Conservation (phyloP, 192 early-diverging fungal genomes). For the Podila epigama region DNA sequence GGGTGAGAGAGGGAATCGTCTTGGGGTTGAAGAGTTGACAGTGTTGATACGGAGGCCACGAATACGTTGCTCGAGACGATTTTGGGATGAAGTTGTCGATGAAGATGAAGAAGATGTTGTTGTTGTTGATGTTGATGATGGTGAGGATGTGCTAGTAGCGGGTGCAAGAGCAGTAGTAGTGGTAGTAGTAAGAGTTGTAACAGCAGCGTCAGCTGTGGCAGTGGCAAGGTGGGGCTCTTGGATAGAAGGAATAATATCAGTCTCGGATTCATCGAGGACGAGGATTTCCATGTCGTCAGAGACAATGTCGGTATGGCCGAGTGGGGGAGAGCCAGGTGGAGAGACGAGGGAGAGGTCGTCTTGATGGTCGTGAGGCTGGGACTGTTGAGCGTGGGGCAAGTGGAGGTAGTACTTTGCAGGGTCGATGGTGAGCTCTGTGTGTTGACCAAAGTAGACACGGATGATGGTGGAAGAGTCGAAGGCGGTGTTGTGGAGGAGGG, state of each 20-base stretch:
- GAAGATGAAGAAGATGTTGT: neutral
- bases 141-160: no score
- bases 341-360: conserved; percentile 1
- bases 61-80: conserved; percentile 5
- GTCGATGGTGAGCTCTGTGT: conserved; percentile 37
- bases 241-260: neutral
- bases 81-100: neutral
- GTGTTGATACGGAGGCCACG: conserved; percentile 33
- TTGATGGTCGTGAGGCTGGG: neutral
- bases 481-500: conserved; percentile 38
- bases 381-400: conserved; percentile 13
- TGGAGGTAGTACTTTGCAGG: conserved; percentile 39
- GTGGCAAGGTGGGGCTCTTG: neutral
- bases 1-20: neutral
- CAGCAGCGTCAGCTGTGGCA: neutral
- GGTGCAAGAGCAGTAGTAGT: no score
- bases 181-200: neutral
- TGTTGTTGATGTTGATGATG: neutral
- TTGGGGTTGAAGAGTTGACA: neutral
- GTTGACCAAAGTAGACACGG: conserved; percentile 63
- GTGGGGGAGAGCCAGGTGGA: conserved; percentile 43
- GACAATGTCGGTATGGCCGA: conserved; percentile 14
- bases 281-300: conserved; percentile 25
- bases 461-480: conserved; percentile 46
- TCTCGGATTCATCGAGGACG: conserved; percentile 5